These are phyloP conservation scores for Tricladium varicosporioides DNA, from an alignment of 2,329 filamentous ascomycete species.

Conservation along the genomic window DNA sequence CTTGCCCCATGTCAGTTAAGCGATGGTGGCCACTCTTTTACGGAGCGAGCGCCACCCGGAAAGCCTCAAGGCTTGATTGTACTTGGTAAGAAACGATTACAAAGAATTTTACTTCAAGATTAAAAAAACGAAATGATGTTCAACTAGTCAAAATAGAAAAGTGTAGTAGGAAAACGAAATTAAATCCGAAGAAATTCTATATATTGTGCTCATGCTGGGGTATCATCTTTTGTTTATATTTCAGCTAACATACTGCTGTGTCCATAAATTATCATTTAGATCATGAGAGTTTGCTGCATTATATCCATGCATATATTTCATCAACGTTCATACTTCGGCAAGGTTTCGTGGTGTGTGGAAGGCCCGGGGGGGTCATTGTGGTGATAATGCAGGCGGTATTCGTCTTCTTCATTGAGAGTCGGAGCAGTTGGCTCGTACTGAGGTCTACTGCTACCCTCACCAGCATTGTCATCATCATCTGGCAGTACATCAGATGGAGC, in stretches of 20 bases:
- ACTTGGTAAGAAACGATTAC: too few relatives aligned
- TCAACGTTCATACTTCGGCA: constrained; percentile 34
- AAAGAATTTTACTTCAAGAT: too few relatives aligned
- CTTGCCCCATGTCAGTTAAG: too few relatives aligned
- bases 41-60: too few relatives aligned
- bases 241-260: neutral
- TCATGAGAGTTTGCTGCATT: neutral
- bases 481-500: constrained; percentile 52
- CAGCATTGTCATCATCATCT: constrained; percentile 39
- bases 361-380: constrained; percentile 13
- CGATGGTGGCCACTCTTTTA: too few relatives aligned
- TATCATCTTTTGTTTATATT: constrained; percentile 1
- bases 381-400: constrained; percentile 37
- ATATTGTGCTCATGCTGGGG: neutral
- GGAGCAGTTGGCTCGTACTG: constrained; percentile 53
- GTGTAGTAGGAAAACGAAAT: too few relatives aligned
- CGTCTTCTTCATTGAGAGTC: constrained; percentile 53
- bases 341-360: constrained; percentile 20
- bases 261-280: neutral
- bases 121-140: too few relatives aligned
- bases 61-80: too few relatives aligned
- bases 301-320: neutral
- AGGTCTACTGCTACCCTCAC: constrained; percentile 27
- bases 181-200: too few relatives aligned
- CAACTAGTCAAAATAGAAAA: too few relatives aligned